These are phyloP conservation scores for Alternaria sp. DNA, from an alignment of 2,329 filamentous ascomycete species.

Conservation along the genomic window DNA sequence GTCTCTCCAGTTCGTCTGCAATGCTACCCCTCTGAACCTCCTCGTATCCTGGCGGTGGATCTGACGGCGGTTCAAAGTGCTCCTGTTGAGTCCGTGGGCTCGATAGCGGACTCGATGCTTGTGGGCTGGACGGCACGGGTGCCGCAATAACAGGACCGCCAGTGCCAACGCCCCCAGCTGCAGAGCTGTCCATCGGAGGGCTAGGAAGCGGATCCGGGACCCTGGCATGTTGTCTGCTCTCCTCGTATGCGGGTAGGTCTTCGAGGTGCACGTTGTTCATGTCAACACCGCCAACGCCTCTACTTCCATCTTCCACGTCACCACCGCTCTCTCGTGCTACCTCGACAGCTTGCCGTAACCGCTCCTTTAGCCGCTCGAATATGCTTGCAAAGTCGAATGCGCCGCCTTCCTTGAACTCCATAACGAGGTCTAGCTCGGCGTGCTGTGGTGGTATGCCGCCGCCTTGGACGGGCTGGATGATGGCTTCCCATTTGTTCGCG, in stretches of 20 bases:
- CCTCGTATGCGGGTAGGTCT: constrained; percentile 87
- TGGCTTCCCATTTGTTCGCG: constrained; percentile 85
- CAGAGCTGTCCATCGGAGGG: constrained; percentile 25
- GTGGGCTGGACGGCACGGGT: constrained; percentile 32
- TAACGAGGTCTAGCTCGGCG: constrained; percentile 77
- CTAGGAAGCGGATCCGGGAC: constrained; percentile 45
- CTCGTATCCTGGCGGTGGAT: constrained; percentile 90
- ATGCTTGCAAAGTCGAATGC: constrained; percentile 87
- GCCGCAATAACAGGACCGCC: constrained; percentile 30
- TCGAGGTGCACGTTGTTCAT: constrained; percentile 77
- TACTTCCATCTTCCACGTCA: constrained; percentile 51
- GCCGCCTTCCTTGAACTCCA: constrained; percentile 95
- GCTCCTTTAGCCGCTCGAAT: constrained; percentile 85
- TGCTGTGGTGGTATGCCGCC: constrained; percentile 82
- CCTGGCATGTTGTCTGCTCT: constrained; percentile 55
- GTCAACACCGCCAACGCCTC: constrained; percentile 61
- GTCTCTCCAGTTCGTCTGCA: constrained; percentile 72
- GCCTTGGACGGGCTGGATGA: constrained; percentile 80
- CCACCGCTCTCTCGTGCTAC: constrained; percentile 71
- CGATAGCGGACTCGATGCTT: constrained; percentile 42
- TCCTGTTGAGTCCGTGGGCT: constrained; percentile 40
- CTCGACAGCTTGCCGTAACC: constrained; percentile 81
- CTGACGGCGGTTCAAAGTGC: constrained; percentile 64
- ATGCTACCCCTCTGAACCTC: constrained; percentile 85
- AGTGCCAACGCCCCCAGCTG: constrained; percentile 19